Percentiles rank a stretch among this genome's conserved stretches.
Evolutionary conservation across 139 green algal species (phyloP).

Genomic region (Chlamydomonas sp.): DNA sequence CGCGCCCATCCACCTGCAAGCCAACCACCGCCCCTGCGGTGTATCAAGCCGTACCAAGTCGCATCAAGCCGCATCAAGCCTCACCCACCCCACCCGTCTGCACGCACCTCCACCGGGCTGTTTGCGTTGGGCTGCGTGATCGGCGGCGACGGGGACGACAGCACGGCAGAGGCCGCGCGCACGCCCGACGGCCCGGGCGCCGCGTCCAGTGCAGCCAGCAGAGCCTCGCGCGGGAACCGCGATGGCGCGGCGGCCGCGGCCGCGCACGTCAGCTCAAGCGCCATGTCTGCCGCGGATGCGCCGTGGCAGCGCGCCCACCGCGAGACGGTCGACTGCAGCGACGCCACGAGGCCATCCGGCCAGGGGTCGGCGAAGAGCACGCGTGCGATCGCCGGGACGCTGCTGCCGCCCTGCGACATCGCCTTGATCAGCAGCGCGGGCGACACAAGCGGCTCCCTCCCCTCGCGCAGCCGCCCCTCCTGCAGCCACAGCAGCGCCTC

Average conservation of each 20-base stretch:
- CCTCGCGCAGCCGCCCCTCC: conserved; percentile 11
- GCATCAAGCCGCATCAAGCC: too few relatives aligned
- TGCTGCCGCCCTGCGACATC: conserved; percentile 27
- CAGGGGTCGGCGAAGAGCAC: conserved; percentile 53
- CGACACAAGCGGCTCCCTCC: conserved; percentile 10
- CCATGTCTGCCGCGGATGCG: conserved; percentile 23
- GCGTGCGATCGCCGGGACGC: conserved; percentile 13
- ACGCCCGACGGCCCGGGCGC: conserved; percentile 32
- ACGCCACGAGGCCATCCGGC: conserved; percentile 40
- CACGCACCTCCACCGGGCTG: conserved; percentile 36
- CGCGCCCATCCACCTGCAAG: too few relatives aligned
- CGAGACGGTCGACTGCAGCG: conserved; percentile 31
- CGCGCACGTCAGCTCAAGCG: conserved; percentile 49
- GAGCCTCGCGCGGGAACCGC: conserved; percentile 30
- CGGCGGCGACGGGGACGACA: conserved; percentile 30
- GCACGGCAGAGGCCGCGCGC: conserved; percentile 23
- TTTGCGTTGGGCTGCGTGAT: conserved; percentile 26
- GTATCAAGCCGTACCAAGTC: too few relatives aligned
- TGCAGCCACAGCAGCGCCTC: conserved; percentile 44
- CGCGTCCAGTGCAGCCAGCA: conserved; percentile 37
- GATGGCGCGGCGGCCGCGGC: conserved; percentile 40
- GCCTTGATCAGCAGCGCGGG: conserved; percentile 21
- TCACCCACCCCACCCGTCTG: too few relatives aligned
- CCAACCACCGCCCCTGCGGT: too few relatives aligned
- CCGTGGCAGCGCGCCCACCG: conserved; percentile 38